Evolutionary conservation across 352 stramenopile species (phyloP).

Genomic region (Pythium aristosporum): DNA sequence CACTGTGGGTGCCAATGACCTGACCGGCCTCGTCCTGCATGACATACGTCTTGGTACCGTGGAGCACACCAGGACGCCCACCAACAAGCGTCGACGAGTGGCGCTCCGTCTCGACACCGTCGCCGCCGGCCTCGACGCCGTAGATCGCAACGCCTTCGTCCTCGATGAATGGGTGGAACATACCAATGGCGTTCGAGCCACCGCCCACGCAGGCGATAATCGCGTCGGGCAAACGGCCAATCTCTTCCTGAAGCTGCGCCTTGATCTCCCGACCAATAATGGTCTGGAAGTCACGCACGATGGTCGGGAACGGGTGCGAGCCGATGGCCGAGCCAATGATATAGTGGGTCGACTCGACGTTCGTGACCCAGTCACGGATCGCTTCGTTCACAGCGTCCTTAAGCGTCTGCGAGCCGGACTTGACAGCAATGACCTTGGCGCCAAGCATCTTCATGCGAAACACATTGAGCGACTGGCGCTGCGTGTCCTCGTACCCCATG

Average conservation of each 20-base stretch:
- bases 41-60: slow-evolving; percentile 97
- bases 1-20: slow-evolving; percentile 94
- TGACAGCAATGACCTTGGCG: slow-evolving; percentile 97
- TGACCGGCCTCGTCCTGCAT: slow-evolving; percentile 96
- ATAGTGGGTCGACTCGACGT: slow-evolving; percentile 98
- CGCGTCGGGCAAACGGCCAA: slow-evolving; percentile 93
- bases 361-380: slow-evolving; percentile 98
- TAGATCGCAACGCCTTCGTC: slow-evolving; percentile 93
- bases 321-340: slow-evolving; percentile 98
- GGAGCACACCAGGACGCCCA: slow-evolving; percentile 94
- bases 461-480: slow-evolving; percentile 97
- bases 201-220: slow-evolving; percentile 97
- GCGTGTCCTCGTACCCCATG: slow-evolving; percentile 98
- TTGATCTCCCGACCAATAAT: slow-evolving; percentile 95
- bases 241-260: slow-evolving; percentile 93
- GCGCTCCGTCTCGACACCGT: slow-evolving; percentile 85
- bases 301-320: slow-evolving; percentile 97
- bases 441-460: slow-evolving; percentile 99
- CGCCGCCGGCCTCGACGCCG: slow-evolving; percentile 95
- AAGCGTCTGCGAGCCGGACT: slow-evolving; percentile 94
- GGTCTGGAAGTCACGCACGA: slow-evolving; percentile 98
- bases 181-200: slow-evolving; percentile 98
- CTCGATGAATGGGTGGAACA: slow-evolving; percentile 97
- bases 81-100: slow-evolving; percentile 95
- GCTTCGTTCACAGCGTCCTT: slow-evolving; percentile 99